phyloP scores from a whole-genome alignment of 495 filamentous ascomycete species.

The Bacidia gigantensis region DNA sequence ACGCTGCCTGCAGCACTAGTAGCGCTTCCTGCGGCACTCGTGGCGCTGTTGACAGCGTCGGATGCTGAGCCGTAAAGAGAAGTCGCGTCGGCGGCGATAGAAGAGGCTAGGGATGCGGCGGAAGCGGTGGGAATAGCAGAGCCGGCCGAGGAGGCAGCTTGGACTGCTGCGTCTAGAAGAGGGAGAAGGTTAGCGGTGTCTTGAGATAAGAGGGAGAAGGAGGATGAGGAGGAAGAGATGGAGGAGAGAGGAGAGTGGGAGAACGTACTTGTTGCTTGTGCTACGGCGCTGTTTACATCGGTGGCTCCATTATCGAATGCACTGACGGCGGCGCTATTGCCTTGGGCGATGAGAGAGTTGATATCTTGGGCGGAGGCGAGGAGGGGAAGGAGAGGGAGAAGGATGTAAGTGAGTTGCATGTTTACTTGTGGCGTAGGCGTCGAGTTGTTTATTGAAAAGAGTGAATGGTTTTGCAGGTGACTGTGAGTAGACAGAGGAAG shows the following conservation, averaged over 20 bases:
- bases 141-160: neutral
- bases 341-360: constrained; percentile 1
- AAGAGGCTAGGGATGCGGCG: neutral
- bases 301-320: neutral
- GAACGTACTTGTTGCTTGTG: neutral
- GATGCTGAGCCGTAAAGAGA: neutral
- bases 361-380: constrained; percentile 2
- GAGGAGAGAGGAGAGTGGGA: neutral
- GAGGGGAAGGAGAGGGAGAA: constrained; percentile 1
- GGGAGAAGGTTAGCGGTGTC: neutral
- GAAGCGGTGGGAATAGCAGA: neutral
- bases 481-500: too few relatives aligned
- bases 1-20: neutral
- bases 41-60: neutral
- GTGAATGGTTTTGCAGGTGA: neutral
- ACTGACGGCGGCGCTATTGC: neutral
- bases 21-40: neutral
- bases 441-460: neutral
- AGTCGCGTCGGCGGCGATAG: neutral
- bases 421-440: neutral
- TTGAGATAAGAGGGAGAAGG: neutral
- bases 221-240: neutral
- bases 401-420: neutral
- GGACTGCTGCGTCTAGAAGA: neutral
- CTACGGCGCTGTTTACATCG: neutral